These are phyloP conservation scores for Coniochaeta sp. DNA, from an alignment of 2,329 filamentous ascomycete species.

Conservation along the genomic window DNA sequence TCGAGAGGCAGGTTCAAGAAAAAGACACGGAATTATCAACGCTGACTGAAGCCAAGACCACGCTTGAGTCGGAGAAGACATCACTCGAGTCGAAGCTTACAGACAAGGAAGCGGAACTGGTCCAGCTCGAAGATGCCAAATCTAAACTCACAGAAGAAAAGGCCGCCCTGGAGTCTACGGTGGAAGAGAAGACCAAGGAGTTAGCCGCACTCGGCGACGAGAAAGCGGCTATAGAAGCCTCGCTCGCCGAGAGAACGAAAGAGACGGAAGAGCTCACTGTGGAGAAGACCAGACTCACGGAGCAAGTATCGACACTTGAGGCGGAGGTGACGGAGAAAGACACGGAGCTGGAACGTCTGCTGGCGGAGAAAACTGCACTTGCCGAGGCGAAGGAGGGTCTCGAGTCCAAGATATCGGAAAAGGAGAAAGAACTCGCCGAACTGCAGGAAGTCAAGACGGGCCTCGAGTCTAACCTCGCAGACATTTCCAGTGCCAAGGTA, in stretches of 20 bases:
- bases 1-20: not conserved
- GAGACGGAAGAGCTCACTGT: not conserved
- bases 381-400: constrained; percentile 16
- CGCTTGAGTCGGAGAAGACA: constrained; percentile 16
- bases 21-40: not conserved
- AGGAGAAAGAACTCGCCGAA: constrained; percentile 9
- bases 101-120: not conserved
- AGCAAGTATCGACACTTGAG: not conserved
- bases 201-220: not conserved
- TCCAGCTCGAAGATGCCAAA: not conserved
- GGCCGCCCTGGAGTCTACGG: not conserved
- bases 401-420: constrained; percentile 4
- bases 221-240: not conserved
- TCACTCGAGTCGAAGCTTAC: constrained; percentile 7
- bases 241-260: constrained; percentile 2
- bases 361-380: constrained; percentile 12
- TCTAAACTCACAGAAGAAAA: not conserved
- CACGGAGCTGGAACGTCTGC: constrained; percentile 7
- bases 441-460: constrained; percentile 15
- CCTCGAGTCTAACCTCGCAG: constrained; percentile 15
- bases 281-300: not conserved
- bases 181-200: constrained; percentile 10
- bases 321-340: not conserved
- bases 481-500: constrained; percentile 10
- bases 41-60: constrained; percentile 10